Evolutionary conservation across 108 stramenopile genomes (phyloP), one percentile per base, ranked within the genome.

Genomic region (Pseudonitzschia pungens): DNA sequence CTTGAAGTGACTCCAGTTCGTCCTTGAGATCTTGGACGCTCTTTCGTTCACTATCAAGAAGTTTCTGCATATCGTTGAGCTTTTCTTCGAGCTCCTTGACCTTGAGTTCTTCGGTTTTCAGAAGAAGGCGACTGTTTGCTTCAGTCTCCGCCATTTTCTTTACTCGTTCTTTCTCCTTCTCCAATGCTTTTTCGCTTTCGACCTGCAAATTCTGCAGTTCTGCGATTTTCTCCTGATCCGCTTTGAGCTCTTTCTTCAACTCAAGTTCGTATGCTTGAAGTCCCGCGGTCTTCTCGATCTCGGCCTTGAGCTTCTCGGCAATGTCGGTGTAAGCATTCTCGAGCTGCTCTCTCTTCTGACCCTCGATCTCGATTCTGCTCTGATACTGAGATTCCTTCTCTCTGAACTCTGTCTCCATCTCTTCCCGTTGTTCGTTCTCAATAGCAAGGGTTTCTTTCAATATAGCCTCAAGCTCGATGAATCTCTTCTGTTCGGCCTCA

Each of bases 391-490:
- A 21, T 62, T 72, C 70, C 57, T 72, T 78, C 58, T 78, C 65
- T 27, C 28, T 55, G 64, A 78, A 71, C 32, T 70, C 69, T 7
- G 51, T 66, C 51, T 41, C 66, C 3, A 78, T 50, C 21, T 72
- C 67, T 56, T 72, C 71, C 0, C 70, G 77, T 52, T 78, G 69
- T 51, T 78, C 77, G 41, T 78, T 71, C 52, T 78, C 71, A 12
- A 70, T 70, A 20, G 66, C 74, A n/a, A 80, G 69, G 5, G 73
- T 75, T 60, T 80, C 66, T 68, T 80, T 80, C 53, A 80, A 67
- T 27, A 80, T 70, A 16, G 57, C 68, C 56, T 80, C 79, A 16
- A 74, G 69, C 44, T 80, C 74, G 36, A 74, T 54, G 48, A 78
- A 78, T 60, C 77, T 33, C 33, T 68, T 72, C 24, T 78, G 77